Evolutionary conservation across 2,329 filamentous ascomycete species (phyloP), one percentile per base, ranked within the genome.

Genomic region (Ceratocystis cacaofunesta): DNA sequence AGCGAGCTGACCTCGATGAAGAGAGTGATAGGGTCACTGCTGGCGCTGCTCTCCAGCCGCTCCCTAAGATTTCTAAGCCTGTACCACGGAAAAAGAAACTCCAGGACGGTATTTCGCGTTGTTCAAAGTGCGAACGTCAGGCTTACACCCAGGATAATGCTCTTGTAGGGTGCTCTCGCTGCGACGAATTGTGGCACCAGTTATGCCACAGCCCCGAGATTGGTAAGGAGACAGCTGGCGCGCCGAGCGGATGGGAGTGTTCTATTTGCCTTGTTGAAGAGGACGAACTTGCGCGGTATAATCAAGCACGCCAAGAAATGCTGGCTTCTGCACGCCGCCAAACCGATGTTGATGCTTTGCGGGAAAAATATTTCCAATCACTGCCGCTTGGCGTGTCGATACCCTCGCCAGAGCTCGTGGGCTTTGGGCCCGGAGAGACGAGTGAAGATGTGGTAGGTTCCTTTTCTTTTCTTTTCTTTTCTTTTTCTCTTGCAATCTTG

Each of bases 341-440:
- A 43, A 65, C 68, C 7, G 71, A 73, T n/a, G 70, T 75, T 1
- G 73, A 75, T 2, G 70, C 63, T 22, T 64, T 74, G 46, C 71
- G 75, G 17, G 69, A 72, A 55, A 73, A 71, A 64, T 70, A 71
- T 12, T 70, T 78, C n/a, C 71, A 71, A 1, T 61, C 68, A 0
- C 68, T 77, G 10, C 75, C 74, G 0, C 67, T 68, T 10, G 73
- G 72, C 1, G 68, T 75, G 1, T 64, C 69, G 17, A 74, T 76
- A 1, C 72, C 72, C 50, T 77, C 74, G 60, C 69, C 74, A 25
- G 71, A 73, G 7, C 70, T 76, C 1, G 72, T 78, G 17, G 76
- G 77, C 0, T 78, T 78, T 65, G 69, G 68, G 15, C 70, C 72
- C 1, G 74, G 75, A 0, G 70, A 71, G 6, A 73, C 76, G 12